These are phyloP conservation scores for Teratosphaeria destructans DNA, from an alignment of 2,329 filamentous ascomycete species.

Conservation along the genomic window DNA sequence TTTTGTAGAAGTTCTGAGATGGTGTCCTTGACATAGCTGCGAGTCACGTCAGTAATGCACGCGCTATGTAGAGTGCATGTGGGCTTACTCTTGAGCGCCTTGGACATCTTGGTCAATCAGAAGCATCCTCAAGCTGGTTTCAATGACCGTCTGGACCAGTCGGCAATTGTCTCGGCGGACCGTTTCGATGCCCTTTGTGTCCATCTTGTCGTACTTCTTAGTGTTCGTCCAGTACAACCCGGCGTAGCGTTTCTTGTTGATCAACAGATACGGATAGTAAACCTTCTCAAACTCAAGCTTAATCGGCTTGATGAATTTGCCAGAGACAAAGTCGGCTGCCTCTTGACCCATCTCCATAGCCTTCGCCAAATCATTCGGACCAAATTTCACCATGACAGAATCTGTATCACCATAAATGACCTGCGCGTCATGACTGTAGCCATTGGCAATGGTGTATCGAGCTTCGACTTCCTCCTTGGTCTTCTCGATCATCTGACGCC, in stretches of 20 bases:
- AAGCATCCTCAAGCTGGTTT: slow-evolving; percentile 91
- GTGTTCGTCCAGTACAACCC: slow-evolving; percentile 96
- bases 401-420: slow-evolving; percentile 99
- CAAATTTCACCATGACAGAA: slow-evolving; percentile 99
- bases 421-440: slow-evolving; percentile 86
- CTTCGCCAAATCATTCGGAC: slow-evolving; percentile 72
- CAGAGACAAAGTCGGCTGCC: slow-evolving; percentile 76
- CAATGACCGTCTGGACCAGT: slow-evolving; percentile 91
- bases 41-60: slow-evolving; percentile 24
- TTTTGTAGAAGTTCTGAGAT: slow-evolving; percentile 94
- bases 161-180: slow-evolving; percentile 94
- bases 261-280: slow-evolving; percentile 92
- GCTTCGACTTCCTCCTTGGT: slow-evolving; percentile 93
- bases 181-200: slow-evolving; percentile 98
- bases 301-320: slow-evolving; percentile 91
- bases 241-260: slow-evolving; percentile 99
- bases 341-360: slow-evolving; percentile 95
- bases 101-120: slow-evolving; percentile 85
- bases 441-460: slow-evolving; percentile 83
- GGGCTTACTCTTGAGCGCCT: slow-evolving; percentile 83
- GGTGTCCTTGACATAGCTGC: slow-evolving; percentile 86
- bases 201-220: slow-evolving; percentile 98
- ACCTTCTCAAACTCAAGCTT: slow-evolving; percentile 99
- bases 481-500: slow-evolving; percentile 97
- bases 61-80: not conserved